Base-by-base conservation (phyloP, 2,329 filamentous ascomycete genomes). In the Colletotrichum sp. region DNA sequence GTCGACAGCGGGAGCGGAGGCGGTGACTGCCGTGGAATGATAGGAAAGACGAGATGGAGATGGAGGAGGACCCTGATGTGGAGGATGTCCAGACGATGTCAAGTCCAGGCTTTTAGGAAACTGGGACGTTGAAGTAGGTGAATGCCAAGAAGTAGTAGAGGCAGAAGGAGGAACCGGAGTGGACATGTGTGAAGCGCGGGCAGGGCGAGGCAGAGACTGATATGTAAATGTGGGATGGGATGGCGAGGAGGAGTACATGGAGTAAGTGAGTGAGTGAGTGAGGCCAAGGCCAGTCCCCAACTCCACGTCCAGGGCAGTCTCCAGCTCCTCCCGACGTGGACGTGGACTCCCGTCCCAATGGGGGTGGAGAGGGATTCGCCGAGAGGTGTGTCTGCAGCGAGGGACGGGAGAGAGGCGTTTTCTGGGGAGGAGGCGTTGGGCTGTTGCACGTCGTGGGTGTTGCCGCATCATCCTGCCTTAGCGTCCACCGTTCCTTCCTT, bases 181-280 rank as follows among this genome's bases (percentile, higher is more conserved):
- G 18, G n/a, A 36, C 64, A 69, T 76, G 36, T 34, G 21, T 63
- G 57, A 75, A 65, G 73, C 64, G 34, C 70, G 52, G 68, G 43
- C 36, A 60, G 72, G 68, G 72, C 68, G 66, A 57, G 38, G 38
- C 38, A 24, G 57, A 71, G 61, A 38, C 57, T 64, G 64, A 73
- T 75, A 73, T 75, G 70, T 73, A 75, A 43, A 68, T 68, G 71
- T 52, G 73, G 68, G 68, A 71, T 70, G 36, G 36, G 36, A 38
- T 38, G 36, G 36, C 36, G 36, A 38, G 16, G 36, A 38, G 36
- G 36, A 38, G 18, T n/a, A 32, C 28, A 34, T n/a, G 26, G 58
- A 61, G 30, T 30, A 24, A 34, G 58, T 63, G n/a, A 52, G n/a
- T 52, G 43, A 52, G 43, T 52, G 58, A 52, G 43, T 52, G 43